Percentiles rank a stretch among this genome's conserved stretches.
phyloP scores from a whole-genome alignment of 2,329 filamentous ascomycete species.

The Botrytis aclada region DNA sequence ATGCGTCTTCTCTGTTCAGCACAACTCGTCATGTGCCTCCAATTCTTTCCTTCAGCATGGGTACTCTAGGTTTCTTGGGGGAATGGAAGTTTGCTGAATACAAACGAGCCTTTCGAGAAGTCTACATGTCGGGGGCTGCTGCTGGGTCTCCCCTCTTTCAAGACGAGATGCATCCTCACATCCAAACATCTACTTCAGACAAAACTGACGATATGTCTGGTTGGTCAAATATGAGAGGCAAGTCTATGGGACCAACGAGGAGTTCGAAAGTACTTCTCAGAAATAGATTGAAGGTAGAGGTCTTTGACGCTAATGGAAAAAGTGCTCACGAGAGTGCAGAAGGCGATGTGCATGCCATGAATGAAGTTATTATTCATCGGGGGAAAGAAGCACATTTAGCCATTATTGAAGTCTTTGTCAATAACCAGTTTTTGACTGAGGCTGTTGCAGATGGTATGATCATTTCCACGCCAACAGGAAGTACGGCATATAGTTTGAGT shows the following conservation, averaged over 20 bases:
- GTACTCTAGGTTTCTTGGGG: slow-evolving; percentile 87
- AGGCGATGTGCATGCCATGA: slow-evolving; percentile 66
- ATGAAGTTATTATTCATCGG: slow-evolving; percentile 91
- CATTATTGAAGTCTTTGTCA: slow-evolving; percentile 87
- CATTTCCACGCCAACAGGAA: slow-evolving; percentile 89
- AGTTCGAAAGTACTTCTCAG: slow-evolving; percentile 80
- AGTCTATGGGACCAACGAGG: slow-evolving; percentile 72
- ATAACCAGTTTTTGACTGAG: slow-evolving; percentile 85
- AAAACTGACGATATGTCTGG: slow-evolving; percentile 43
- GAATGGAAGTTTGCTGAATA: slow-evolving; percentile 96
- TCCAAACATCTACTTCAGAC: slow-evolving; percentile 25
- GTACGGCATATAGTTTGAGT: slow-evolving; percentile 92
- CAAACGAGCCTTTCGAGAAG: slow-evolving; percentile 86
- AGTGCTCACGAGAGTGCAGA: slow-evolving; percentile 35
- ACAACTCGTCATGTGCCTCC: slow-evolving; percentile 79
- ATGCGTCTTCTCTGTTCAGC: slow-evolving; percentile 82
- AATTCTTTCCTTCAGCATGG: slow-evolving; percentile 94
- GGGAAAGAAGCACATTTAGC: slow-evolving; percentile 87
- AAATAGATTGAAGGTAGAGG: slow-evolving; percentile 80
- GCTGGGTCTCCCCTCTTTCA: slow-evolving; percentile 37
- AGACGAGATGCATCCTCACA: slow-evolving; percentile 36
- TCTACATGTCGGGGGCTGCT: slow-evolving; percentile 75
- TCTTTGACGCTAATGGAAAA: slow-evolving; percentile 68
- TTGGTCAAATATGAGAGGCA: slow-evolving; percentile 75
- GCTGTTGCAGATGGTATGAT: slow-evolving; percentile 95